Evolutionary conservation across 805 yeast species (phyloP), one percentile per base, ranked within the genome.

Genomic region (Sugiyamaella boreocaroliniensis): DNA sequence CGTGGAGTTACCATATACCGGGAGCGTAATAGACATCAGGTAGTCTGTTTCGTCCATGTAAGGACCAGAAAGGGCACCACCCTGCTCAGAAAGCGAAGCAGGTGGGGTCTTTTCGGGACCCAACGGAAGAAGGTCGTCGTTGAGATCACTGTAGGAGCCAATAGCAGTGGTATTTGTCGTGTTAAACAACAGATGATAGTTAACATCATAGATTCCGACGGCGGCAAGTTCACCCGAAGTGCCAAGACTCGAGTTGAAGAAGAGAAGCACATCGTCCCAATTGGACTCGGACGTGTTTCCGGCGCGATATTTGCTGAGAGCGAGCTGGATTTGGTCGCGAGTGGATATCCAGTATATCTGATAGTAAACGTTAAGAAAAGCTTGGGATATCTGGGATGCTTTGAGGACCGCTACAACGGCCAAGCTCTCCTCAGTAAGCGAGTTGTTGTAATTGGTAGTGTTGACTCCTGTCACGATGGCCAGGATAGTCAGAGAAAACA

Each of bases 381-480:
- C 77, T 68, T 88, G 96, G 51, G 76, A 77, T 18, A 89, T 72
- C 66, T 89, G 96, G 0, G 90, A 78, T 0, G 92, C 81, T 66
- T 88, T 89, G 52, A 89, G 71, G 65, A 86, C 86, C 1, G 96
- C 86, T 18, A 89, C 86, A 44, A 87, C 87, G 60, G 79, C 79
- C 22, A 89, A 71, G 52, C 89, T 77, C 56, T 86, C 89, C 1
- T 83, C 80, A 61, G 95, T 74, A 44, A 86, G 68, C 46, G 76
- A 68, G 29, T 81, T 76, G 54, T 83, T 79, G 56, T 80, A 84
- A 18, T 72, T 67, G 18, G 62, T 51, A 37, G 64, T 61, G 46
- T 53, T 59, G 44, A 60, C 54, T 12, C 86, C 93, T 10, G 90
- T 80, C 26, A 83, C 85, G 34, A 86, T 71, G 6, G 92, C 90